A percentile compares a stretch with the other conserved stretches of the same genome.
These are phyloP conservation scores for Gigaspora rosea DNA, from an alignment of 192 early-diverging fungal genomes.

Conservation along the genomic window DNA sequence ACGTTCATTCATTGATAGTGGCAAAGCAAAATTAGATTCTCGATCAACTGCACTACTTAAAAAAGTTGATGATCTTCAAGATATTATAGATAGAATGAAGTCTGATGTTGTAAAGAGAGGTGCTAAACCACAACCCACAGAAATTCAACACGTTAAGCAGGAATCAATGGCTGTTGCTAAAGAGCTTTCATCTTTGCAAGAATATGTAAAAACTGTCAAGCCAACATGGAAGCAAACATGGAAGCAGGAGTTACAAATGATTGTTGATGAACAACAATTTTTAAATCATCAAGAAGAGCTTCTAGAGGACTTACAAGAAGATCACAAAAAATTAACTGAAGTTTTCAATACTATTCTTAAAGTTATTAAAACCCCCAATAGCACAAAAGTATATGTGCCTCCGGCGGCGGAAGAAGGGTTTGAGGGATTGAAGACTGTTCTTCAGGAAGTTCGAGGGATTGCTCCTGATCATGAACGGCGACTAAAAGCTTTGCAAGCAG, in stretches of 20 bases:
- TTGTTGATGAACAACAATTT: slow-evolving; percentile 78
- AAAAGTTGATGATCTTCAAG: slow-evolving; percentile 66
- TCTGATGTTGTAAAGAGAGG: slow-evolving; percentile 71
- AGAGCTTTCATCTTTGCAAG: slow-evolving; percentile 56
- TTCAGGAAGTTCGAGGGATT: slow-evolving; percentile 69
- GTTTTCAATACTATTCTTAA: slow-evolving; percentile 64
- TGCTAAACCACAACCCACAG: slow-evolving; percentile 55
- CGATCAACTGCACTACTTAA: slow-evolving; percentile 51
- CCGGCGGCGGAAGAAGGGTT: slow-evolving; percentile 60
- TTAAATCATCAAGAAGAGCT: slow-evolving; percentile 78
- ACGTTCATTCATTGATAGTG: slow-evolving; percentile 58
- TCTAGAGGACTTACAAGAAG: slow-evolving; percentile 69
- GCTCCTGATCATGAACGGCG: slow-evolving; percentile 66
- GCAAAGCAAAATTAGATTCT: slow-evolving; percentile 58
- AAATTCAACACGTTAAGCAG: slow-evolving; percentile 55
- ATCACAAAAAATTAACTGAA: slow-evolving; percentile 57
- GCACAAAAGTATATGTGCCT: slow-evolving; percentile 56
- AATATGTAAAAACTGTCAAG: slow-evolving; percentile 62
- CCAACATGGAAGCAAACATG: slow-evolving; percentile 82
- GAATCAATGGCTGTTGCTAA: slow-evolving; percentile 53
- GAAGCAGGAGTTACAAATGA: slow-evolving; percentile 81
- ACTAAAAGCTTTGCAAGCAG: slow-evolving; percentile 64
- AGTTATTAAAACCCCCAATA: slow-evolving; percentile 58
- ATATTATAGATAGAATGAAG: slow-evolving; percentile 71
- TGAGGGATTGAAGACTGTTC: slow-evolving; percentile 65